These are phyloP conservation scores for Aurifilum marmelostoma DNA, from an alignment of 2,329 filamentous ascomycete species.

Conservation along the genomic window DNA sequence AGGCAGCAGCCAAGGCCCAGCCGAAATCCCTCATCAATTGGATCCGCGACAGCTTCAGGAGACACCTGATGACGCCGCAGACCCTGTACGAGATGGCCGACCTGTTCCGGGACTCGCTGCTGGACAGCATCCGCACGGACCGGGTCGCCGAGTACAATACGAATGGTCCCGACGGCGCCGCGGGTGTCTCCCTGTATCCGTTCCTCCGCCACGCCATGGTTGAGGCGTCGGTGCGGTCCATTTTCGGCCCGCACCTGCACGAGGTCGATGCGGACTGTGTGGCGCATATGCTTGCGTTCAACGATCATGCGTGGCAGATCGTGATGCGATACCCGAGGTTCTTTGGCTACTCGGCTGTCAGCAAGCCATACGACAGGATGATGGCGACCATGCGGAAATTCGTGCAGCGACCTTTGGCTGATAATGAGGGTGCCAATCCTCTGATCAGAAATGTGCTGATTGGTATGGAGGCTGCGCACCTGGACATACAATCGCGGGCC, in stretches of 20 bases:
- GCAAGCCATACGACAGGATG: slow-evolving; percentile 1
- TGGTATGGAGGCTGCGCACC: not conserved
- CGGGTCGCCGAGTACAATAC: not conserved
- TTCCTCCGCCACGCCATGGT: slow-evolving; percentile 4
- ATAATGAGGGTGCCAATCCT: slow-evolving; percentile 3
- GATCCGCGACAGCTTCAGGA: slow-evolving; percentile 2
- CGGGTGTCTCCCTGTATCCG: not conserved
- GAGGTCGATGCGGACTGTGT: slow-evolving; percentile 5
- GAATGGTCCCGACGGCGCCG: not conserved
- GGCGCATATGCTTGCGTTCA: slow-evolving; percentile 8
- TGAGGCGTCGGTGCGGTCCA: slow-evolving; percentile 2
- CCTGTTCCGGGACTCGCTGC: slow-evolving; percentile 3
- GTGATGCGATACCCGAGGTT: slow-evolving; percentile 8
- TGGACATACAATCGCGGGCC: slow-evolving; percentile 10
- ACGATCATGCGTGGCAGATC: slow-evolving; percentile 11
- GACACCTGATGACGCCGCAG: slow-evolving; percentile 1
- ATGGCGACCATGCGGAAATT: slow-evolving; percentile 8
- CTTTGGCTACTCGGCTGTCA: not conserved
- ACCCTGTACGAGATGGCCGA: slow-evolving; percentile 4
- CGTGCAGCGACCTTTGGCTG: not conserved
- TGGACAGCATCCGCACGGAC: slow-evolving; percentile 3
- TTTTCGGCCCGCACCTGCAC: slow-evolving; percentile 13
- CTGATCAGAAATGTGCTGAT: not conserved
- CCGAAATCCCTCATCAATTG: not conserved
- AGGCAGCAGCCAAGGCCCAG: not conserved